Conservation (phyloP, 2,329 filamentous ascomycete species). For the Calonectria naviculata region DNA sequence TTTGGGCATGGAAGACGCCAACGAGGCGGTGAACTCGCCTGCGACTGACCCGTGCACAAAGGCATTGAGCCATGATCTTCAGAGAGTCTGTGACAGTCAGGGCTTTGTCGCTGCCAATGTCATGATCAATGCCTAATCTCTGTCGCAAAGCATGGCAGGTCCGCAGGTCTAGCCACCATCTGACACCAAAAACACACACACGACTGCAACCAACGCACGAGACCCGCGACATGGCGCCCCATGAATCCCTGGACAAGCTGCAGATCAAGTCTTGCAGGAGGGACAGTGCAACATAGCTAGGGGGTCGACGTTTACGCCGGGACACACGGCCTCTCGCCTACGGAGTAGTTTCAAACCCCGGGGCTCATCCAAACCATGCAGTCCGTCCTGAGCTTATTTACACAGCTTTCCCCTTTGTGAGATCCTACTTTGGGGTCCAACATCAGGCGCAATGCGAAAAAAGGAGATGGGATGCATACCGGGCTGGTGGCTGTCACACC, state of each 20-base stretch:
- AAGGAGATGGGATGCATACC: conserved; percentile 6
- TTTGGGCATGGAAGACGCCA: neutral
- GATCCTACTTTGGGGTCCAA: neutral
- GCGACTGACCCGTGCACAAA: conserved; percentile 11
- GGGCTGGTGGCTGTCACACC: conserved; percentile 27
- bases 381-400: conserved; percentile 1
- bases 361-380: neutral
- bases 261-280: conserved; percentile 1
- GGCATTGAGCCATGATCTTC: conserved; percentile 1
- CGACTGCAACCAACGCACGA: conserved; percentile 6
- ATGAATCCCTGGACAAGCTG: conserved; percentile 1
- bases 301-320: neutral
- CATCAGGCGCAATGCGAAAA: conserved; percentile 10
- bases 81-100: neutral
- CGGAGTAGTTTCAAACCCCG: neutral
- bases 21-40: conserved; percentile 16
- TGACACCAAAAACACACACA: neutral
- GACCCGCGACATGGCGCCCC: conserved; percentile 9
- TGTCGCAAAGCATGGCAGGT: neutral
- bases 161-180: neutral
- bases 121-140: conserved; percentile 8
- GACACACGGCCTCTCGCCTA: conserved; percentile 6
- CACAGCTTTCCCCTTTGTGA: conserved; percentile 1
- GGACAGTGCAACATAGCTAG: conserved; percentile 3
- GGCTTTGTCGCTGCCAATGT: conserved; percentile 9